Evolutionary conservation across 2,329 filamentous ascomycete genomes (phyloP).

Genomic region (Aspergillus tubingensis): DNA sequence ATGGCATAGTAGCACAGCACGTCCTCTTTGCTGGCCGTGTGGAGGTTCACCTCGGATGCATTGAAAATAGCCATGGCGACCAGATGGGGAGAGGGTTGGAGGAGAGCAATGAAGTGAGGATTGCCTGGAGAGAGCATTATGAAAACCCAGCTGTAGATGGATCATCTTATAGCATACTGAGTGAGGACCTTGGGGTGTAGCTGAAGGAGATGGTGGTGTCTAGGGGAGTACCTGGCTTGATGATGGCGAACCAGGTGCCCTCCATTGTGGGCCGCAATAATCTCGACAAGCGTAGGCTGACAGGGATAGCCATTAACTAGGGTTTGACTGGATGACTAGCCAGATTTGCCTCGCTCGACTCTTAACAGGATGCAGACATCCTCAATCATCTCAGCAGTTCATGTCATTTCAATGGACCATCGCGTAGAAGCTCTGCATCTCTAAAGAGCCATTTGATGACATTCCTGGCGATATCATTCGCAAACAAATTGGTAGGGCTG

Average conservation of each 20-base stretch:
- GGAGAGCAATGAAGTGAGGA: not conserved
- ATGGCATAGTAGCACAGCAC: conserved; percentile 15
- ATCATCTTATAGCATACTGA: not conserved
- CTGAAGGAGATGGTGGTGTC: not conserved
- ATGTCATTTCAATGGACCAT: not conserved
- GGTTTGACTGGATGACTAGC: not conserved
- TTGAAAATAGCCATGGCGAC: conserved; percentile 9
- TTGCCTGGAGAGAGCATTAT: not conserved
- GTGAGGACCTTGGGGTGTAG: not conserved
- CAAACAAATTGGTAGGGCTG: not conserved
- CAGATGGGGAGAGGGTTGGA: not conserved
- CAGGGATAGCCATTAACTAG: not conserved
- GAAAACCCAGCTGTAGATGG: not conserved
- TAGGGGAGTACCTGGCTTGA: not conserved
- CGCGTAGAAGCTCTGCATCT: not conserved
- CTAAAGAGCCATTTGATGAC: not conserved
- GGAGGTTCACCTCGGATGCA: conserved; percentile 11
- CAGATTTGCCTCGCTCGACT: not conserved
- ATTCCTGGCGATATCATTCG: not conserved
- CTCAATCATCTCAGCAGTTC: too few relatives aligned
- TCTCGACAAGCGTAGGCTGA: not conserved
- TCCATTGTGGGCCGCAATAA: not conserved
- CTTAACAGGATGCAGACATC: too few relatives aligned
- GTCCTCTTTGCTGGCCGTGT: conserved; percentile 9
- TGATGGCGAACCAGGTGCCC: not conserved